Evolutionary conservation across 805 yeast species (phyloP), one percentile per base, ranked within the genome.

Genomic region (Metschnikowia continentalis): DNA sequence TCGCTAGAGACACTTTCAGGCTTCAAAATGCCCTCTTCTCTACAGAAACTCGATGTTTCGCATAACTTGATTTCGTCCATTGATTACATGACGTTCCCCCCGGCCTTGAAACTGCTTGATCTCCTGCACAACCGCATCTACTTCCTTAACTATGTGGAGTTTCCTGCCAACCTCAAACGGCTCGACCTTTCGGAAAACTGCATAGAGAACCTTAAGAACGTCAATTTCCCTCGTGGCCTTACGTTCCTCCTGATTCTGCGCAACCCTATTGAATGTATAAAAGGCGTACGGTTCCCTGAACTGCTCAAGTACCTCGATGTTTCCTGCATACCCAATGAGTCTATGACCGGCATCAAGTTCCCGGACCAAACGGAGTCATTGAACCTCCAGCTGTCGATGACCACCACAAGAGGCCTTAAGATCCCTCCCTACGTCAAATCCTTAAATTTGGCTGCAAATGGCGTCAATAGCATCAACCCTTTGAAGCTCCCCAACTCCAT

Each of bases 291-390:
- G 47, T 72, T 74, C 42, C 78, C 78, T 4, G 77, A 73, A 13
- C 49, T 55, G 22, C 54, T 74, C 35, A 61, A 61, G 41, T 64
- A 65, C 53, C 61, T 74, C 54, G 78, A 74, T 52, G 52, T 71
- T 10, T 71, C 77, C 6, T 70, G 71, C 48, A 66, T 74, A 7
- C 78, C 78, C 3, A 74, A 73, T 54, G 78, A 74, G 54, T 66
- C 75, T 8, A 74, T 74, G 78, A 69, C 77, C 0, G 76, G 78
- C 1, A 66, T 74, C n/a, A 74, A 71, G 51, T 72, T 74, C 47
- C 78, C 78, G 1, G 78, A 74, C 48, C 64, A 59, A 61, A 56
- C 69, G 32, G 57, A 58, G 20, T 63, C 61, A 1, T 64, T 74
- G 46, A 74, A 74, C 51, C 56, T 74, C 11, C 77, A 73, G 55